Evolutionary conservation across 352 stramenopile species (phyloP).

Genomic region (Pythium rishiriense): DNA sequence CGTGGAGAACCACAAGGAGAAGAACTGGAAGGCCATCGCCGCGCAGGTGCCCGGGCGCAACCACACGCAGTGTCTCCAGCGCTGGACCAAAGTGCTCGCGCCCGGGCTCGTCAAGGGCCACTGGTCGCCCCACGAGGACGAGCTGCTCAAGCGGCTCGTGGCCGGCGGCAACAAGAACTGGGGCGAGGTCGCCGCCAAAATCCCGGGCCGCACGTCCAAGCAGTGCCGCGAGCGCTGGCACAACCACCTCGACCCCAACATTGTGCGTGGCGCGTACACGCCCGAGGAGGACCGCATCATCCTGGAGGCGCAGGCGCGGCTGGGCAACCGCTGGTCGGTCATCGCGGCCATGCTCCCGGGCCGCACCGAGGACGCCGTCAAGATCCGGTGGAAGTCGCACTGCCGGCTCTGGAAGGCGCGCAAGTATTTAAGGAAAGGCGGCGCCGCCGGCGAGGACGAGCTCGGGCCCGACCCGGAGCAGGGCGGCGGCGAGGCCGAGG

Average conservation of each 20-base stretch:
- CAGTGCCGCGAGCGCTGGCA: slow-evolving; percentile 91
- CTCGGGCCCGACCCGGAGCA: slow-evolving; percentile 8
- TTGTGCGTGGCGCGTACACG: slow-evolving; percentile 87
- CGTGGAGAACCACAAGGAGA: slow-evolving; percentile 86
- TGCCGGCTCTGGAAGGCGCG: slow-evolving; percentile 80
- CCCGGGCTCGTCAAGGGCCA: slow-evolving; percentile 89
- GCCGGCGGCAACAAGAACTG: slow-evolving; percentile 88
- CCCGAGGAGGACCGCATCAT: slow-evolving; percentile 90
- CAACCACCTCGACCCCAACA: slow-evolving; percentile 88
- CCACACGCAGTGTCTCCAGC: slow-evolving; percentile 91
- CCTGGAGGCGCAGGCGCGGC: slow-evolving; percentile 74
- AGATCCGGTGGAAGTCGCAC: slow-evolving; percentile 92
- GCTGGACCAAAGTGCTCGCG: slow-evolving; percentile 90
- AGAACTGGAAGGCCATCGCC: slow-evolving; percentile 93
- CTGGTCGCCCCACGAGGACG: slow-evolving; percentile 90
- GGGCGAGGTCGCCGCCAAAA: slow-evolving; percentile 84
- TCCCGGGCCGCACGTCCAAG: slow-evolving; percentile 86
- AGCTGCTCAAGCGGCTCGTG: slow-evolving; percentile 73
- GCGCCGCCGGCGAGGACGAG: slow-evolving; percentile 7
- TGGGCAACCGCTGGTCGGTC: slow-evolving; percentile 90
- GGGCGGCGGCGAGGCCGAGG: slow-evolving; percentile 1
- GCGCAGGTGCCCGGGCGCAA: slow-evolving; percentile 85
- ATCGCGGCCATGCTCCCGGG: slow-evolving; percentile 88
- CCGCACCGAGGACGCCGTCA: slow-evolving; percentile 89
- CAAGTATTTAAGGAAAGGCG: slow-evolving; percentile 78